A percentile compares a stretch with the other conserved stretches of the same genome.
phyloP scores from a whole-genome alignment of 805 yeast genomes.

The Yamadazyma endophytica region DNA sequence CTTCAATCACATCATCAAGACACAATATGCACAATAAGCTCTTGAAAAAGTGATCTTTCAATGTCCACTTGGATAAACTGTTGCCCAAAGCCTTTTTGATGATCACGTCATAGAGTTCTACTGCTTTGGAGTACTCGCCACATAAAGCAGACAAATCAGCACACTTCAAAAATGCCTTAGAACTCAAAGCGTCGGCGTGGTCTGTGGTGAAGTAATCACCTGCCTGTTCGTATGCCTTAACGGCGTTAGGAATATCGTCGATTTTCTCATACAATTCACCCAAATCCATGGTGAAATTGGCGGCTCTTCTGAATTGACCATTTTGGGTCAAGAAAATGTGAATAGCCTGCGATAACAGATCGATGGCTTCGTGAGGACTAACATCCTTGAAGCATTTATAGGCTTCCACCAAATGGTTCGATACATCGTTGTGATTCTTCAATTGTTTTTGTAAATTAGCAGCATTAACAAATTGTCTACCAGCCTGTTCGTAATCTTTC shows the following conservation, averaged over 20 bases:
- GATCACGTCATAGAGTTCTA: slow-evolving; percentile 70
- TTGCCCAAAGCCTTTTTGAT: slow-evolving; percentile 74
- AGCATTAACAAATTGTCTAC: slow-evolving; percentile 79
- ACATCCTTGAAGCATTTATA: slow-evolving; percentile 78
- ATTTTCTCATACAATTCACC: slow-evolving; percentile 81
- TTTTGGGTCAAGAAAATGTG: slow-evolving; percentile 72
- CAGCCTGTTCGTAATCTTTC: slow-evolving; percentile 72
- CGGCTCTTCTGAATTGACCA: slow-evolving; percentile 96
- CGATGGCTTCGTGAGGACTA: slow-evolving; percentile 73
- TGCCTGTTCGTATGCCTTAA: slow-evolving; percentile 80
- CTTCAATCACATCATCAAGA: slow-evolving; percentile 81
- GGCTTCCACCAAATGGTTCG: slow-evolving; percentile 85
- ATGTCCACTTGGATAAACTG: slow-evolving; percentile 79
- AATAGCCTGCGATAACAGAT: slow-evolving; percentile 71
- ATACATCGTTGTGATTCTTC: slow-evolving; percentile 83
- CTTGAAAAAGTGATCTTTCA: slow-evolving; percentile 88
- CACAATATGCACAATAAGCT: slow-evolving; percentile 81
- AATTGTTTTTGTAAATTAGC: slow-evolving; percentile 75
- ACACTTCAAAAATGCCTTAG: slow-evolving; percentile 81
- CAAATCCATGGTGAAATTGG: slow-evolving; percentile 87
- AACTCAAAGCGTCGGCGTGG: slow-evolving; percentile 86
- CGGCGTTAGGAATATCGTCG: slow-evolving; percentile 64
- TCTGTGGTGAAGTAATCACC: slow-evolving; percentile 96
- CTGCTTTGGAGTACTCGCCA: slow-evolving; percentile 73
- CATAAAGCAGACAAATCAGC: slow-evolving; percentile 77